Evolutionary conservation across 345 rosid species (phyloP).

Genomic region (Heritiera littoralis): DNA sequence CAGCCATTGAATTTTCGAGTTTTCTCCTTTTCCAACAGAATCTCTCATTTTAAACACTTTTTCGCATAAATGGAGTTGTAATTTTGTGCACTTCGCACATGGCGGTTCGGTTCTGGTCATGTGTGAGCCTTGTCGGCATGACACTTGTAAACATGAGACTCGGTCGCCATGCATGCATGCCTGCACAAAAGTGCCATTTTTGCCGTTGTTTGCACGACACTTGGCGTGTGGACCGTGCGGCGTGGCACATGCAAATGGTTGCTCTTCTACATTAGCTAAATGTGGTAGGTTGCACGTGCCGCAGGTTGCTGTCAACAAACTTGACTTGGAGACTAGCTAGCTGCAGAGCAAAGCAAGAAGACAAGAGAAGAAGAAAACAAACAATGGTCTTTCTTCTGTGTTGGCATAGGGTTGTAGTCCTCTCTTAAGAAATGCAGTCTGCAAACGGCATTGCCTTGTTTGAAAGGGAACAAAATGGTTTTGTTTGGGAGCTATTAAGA

Average conservation of each 20-base stretch:
- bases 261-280: not conserved
- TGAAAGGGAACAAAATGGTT: not conserved
- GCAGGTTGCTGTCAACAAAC: not conserved
- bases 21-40: no score
- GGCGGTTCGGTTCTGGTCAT: slow-evolving; percentile 36
- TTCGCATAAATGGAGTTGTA: slow-evolving; percentile 17
- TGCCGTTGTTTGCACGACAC: slow-evolving; percentile 25
- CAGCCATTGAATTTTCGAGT: not conserved
- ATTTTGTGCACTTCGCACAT: slow-evolving; percentile 32
- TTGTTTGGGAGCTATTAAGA: not conserved
- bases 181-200: not conserved
- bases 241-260: slow-evolving; percentile 33
- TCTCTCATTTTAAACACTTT: no score
- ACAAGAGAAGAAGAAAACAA: not conserved
- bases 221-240: slow-evolving; percentile 31
- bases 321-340: not conserved
- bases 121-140: slow-evolving; percentile 12
- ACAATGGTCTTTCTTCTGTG: not conserved
- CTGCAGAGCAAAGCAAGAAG: not conserved
- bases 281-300: slow-evolving; percentile 36
- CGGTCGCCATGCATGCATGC: not conserved
- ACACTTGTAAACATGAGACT: slow-evolving; percentile 17
- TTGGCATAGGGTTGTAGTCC: not conserved
- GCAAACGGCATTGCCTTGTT: not conserved
- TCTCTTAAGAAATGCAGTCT: not conserved